Evolutionary conservation across 805 yeast species (phyloP), one percentile per base, ranked within the genome.

Genomic region (Candida hungchunana): DNA sequence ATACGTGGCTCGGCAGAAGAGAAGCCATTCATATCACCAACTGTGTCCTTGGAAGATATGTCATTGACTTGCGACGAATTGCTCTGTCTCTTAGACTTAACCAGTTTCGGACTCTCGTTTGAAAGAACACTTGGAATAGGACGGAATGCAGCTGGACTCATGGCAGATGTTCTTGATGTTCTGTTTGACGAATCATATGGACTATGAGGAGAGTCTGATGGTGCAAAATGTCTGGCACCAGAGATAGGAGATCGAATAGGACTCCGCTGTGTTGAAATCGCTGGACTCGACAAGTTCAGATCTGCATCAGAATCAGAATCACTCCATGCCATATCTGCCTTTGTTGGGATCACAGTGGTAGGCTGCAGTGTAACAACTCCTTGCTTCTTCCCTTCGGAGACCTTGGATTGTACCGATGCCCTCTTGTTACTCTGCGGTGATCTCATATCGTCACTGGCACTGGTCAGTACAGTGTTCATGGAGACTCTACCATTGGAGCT

Each of bases 301-400:
- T 59, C 70, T 1, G 67, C 74, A 3, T 75, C 85, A 31, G 81
- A 93, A 43, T 82, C 95, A 46, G 82, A 95, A 36, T 88, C 82
- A 12, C 90, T 82, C 88, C 96, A 93, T 4, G 89, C 79, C 55
- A 90, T 68, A 28, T 81, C 77, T 1, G 96, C 85, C 56, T 83
- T 86, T 18, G 82, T 73, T 0, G 97, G 96, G n/a, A 83, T 76
- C 4, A 90, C 80, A 4, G 81, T 77, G 6, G 83, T 73, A 10
- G 82, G 59, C 44, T 77, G 85, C 12, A 76, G 56, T 2, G 79
- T 71, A 11, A 66, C 54, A 13, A 45, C 46, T 26, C 49, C 51
- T 18, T 34, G 40, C 19, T 43, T 37, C 32, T 37, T 37, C 11
- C 39, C 42, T 24, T 32, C 40, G 1, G 34, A 25, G 8, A 12